Evolutionary conservation across 2,329 filamentous ascomycete genomes (phyloP).

Genomic region (Aspergillus fumigatiaffinis): DNA sequence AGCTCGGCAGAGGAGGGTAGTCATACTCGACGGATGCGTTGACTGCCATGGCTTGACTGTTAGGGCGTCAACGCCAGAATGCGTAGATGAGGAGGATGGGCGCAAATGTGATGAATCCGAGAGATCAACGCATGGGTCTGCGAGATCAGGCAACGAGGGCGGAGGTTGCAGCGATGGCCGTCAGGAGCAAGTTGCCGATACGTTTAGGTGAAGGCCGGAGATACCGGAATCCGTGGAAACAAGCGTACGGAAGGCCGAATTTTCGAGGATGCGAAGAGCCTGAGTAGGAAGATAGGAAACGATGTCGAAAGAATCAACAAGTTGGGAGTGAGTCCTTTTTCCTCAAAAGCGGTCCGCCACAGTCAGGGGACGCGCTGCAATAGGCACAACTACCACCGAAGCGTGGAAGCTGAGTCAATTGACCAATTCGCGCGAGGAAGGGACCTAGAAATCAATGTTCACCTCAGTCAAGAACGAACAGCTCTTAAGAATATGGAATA

Average conservation of each 20-base stretch:
- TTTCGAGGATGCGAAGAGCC: constrained; percentile 1
- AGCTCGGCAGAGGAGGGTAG: constrained; percentile 82
- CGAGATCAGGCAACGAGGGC: neutral
- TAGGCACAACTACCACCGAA: neutral
- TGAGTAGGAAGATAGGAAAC: neutral
- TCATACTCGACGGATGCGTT: constrained; percentile 43
- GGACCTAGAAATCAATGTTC: neutral
- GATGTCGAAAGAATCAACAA: constrained; percentile 1
- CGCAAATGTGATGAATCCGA: constrained; percentile 2
- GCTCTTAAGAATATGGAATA: neutral
- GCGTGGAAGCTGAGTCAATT: neutral
- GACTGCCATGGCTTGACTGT: constrained; percentile 25
- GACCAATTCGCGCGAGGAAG: neutral
- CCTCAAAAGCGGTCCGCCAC: constrained; percentile 10
- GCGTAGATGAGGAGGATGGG: neutral
- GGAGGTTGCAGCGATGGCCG: neutral
- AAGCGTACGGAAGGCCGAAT: neutral
- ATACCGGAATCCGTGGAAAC: neutral
- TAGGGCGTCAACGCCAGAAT: constrained; percentile 3
- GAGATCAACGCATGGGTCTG: neutral
- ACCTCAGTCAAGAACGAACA: neutral
- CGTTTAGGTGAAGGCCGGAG: neutral
- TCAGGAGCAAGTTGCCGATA: neutral
- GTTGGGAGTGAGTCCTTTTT: constrained; percentile 3
- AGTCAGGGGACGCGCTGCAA: constrained; percentile 12